These are phyloP conservation scores for Colletotrichum cereale DNA, from an alignment of 2,329 filamentous ascomycete genomes.

Conservation along the genomic window DNA sequence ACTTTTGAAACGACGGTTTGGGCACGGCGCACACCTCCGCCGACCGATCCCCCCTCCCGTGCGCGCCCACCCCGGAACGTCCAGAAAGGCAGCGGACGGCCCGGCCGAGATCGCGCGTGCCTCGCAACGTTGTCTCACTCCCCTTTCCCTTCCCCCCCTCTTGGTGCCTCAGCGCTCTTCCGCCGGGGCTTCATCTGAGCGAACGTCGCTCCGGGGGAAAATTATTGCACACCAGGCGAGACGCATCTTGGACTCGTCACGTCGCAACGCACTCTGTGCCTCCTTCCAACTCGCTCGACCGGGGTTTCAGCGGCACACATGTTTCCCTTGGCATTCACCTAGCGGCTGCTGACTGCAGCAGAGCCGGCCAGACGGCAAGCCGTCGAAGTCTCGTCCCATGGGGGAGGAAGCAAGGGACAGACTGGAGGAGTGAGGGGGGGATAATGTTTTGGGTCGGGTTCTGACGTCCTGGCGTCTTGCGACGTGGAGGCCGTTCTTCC, in stretches of 20 bases:
- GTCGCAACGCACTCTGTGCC: neutral
- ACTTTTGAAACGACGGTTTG: neutral
- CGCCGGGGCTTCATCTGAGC: constrained; percentile 19
- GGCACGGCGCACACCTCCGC: neutral
- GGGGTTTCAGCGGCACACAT: neutral
- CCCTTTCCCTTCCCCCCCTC: neutral
- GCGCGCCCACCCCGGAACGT: neutral
- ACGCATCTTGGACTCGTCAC: neutral
- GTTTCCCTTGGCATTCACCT: neutral
- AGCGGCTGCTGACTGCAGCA: neutral
- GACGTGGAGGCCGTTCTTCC: neutral
- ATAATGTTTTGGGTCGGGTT: neutral
- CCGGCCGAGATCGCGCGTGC: constrained; percentile 27
- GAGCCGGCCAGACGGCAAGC: neutral
- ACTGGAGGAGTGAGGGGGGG: neutral
- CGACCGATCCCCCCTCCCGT: neutral
- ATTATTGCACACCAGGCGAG: neutral
- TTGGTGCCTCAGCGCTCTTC: neutral
- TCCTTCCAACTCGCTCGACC: neutral
- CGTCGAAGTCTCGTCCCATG: neutral
- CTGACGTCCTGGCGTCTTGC: neutral
- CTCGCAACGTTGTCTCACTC: neutral
- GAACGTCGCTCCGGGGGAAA: constrained; percentile 13
- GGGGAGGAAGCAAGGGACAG: neutral
- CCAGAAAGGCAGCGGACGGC: constrained; percentile 4